Base-by-base conservation (phyloP, 257 asterid genomes). In the Asclepias syriaca region DNA sequence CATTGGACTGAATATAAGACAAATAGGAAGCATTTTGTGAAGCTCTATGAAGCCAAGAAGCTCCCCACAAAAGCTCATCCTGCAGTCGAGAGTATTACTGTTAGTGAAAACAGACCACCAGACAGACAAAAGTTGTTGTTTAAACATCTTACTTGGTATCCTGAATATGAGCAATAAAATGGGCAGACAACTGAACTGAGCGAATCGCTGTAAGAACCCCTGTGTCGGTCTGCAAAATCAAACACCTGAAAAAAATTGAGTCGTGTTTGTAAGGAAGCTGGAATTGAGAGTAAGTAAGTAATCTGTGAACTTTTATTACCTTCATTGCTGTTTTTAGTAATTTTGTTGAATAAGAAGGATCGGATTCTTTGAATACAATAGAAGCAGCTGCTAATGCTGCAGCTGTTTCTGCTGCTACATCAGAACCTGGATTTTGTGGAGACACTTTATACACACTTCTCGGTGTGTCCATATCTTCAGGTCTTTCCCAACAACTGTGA, bases 61-160 rank as follows among this genome's bases (percentile, higher is more conserved):
- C 98, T 71, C 90, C 97, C 98, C 98, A 93, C 70, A 90, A 45
- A 29, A 93, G 87, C 83, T 93, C 98, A 64, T 93, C 98, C 98
- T 92, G 39, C 39, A 34, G 5, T 34, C 34, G 27, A 24, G 27
- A 3, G 0, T 34, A 34, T 34, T 34, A 34, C 39, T 34, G 39
- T 34, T 34, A 34, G 5, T 34, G 39, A 34, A 34, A 27, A 43
- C 48, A 43, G 40, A 66, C 16, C 29, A 51, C 16, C 29, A 3
- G 1, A 22, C 13, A 6, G 34, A 2, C 34, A 16, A 29, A n/a
- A 14, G 18, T 5, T 10, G 16, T 12, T 32, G 21, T 6, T 68
- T 51, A 13, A 49, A 54, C 8, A 29, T 76, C 85, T 83, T 82
- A 93, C 98, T 67, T 84, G 88, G 84, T 85, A 88, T 50, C 97